phyloP scores from a whole-genome alignment of 257 asterid species.

The Thymus quinquecostatus region DNA sequence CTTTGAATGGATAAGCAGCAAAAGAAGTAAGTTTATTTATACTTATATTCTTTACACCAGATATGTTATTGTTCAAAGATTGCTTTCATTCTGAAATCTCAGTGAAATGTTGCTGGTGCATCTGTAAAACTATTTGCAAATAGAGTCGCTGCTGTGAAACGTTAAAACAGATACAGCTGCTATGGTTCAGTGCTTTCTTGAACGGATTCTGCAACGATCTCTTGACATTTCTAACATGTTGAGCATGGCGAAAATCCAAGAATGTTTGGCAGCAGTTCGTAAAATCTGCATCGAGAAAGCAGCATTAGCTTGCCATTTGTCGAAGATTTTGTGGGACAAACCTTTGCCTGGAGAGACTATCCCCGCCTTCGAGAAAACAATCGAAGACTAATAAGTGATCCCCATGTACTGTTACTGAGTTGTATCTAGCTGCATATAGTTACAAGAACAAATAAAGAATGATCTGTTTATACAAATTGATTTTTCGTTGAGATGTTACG shows the following conservation, averaged over 20 bases:
- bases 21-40: not conserved
- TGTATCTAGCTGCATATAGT: not conserved
- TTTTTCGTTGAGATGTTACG: too few relatives aligned
- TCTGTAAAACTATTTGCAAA: too few relatives aligned
- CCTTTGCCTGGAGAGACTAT: not conserved
- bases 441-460: not conserved
- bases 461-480: not conserved
- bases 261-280: too few relatives aligned
- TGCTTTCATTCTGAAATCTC: constrained; percentile 7
- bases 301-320: not conserved
- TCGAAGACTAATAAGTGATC: not conserved
- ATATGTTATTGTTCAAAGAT: too few relatives aligned
- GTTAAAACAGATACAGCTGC: too few relatives aligned
- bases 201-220: too few relatives aligned
- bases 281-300: not conserved
- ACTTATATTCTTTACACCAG: too few relatives aligned
- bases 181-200: too few relatives aligned
- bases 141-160: too few relatives aligned
- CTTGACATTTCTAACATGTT: too few relatives aligned
- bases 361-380: not conserved
- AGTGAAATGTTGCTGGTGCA: not conserved
- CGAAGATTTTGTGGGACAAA: not conserved
- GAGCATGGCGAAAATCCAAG: not conserved
- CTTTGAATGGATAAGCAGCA: not conserved
- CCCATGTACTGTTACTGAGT: not conserved